Conservation (phyloP, 1,284 basidiomycete species). For the Singerocomus inundabilis region DNA sequence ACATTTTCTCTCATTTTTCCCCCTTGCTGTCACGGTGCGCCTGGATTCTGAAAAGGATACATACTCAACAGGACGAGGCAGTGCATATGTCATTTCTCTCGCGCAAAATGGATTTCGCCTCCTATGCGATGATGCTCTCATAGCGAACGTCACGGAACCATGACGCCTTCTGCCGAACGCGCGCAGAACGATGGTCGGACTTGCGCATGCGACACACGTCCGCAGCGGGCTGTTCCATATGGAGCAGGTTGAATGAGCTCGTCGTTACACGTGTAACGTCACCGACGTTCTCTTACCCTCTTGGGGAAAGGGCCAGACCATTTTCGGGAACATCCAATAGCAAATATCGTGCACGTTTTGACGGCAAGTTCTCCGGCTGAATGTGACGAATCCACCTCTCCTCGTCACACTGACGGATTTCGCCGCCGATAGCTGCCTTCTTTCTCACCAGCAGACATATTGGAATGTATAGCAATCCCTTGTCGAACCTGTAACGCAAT, state of each 20-base stretch:
- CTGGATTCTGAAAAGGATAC: constrained; percentile 10
- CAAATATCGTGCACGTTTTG: background rate
- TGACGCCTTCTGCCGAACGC: too few relatives aligned
- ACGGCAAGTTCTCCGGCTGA: too few relatives aligned
- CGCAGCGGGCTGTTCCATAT: background rate
- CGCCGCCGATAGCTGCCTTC: background rate
- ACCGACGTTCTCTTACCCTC: constrained; percentile 4
- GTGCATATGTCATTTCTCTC: constrained; percentile 6
- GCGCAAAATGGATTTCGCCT: constrained; percentile 1
- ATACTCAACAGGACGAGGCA: too few relatives aligned
- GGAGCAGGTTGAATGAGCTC: constrained; percentile 10
- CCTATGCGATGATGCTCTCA: background rate
- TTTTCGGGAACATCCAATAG: too few relatives aligned
- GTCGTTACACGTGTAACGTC: constrained; percentile 33
- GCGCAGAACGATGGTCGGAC: too few relatives aligned
- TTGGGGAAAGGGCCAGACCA: too few relatives aligned
- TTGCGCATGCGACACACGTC: too few relatives aligned
- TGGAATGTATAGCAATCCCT: too few relatives aligned
- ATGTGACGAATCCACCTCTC: too few relatives aligned
- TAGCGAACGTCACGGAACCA: constrained; percentile 2
- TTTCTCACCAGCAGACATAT: constrained; percentile 15
- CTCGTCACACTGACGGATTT: too few relatives aligned
- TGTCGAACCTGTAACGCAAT: background rate
- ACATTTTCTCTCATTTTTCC: too few relatives aligned
- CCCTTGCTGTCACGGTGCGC: background rate